Evolutionary conservation across 2,329 filamentous ascomycete species (phyloP), one percentile per base, ranked within the genome.

Genomic region (Colletotrichum chrysophilum): DNA sequence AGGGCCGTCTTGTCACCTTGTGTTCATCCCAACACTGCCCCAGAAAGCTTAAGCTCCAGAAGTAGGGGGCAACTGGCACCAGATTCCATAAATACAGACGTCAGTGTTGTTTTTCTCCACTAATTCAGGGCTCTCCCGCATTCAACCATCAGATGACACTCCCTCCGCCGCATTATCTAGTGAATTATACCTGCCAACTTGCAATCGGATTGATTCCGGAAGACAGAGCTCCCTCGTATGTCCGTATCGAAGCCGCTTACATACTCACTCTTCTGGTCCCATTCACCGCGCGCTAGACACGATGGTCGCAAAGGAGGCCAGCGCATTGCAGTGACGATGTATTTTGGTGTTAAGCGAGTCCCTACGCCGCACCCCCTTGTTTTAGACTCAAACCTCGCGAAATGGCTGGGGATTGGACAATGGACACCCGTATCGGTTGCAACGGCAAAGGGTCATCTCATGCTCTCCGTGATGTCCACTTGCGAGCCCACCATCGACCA

Each of bases 11-110:
- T 61, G 34, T 48, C 16, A 16, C 14, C 58, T 21, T 61, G 36
- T 52, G 67, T 62, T 70, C 67, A 48, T 70, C 67, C 67, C 56
- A 62, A 70, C 67, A 70, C 56, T 32, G 67, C 56, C 67, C 56
- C 67, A 62, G 56, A 70, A 70, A 62, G 67, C 36, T 62, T 34
- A 48, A 26, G n/a, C 32, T 36, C n/a, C 30, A 62, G 34, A 62
- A 36, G 38, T n/a, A 30, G n/a, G 56, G 67, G 58, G 36, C 56
- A 43, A 32, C 21, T 48, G 26, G 14, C 36, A 48, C 10, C 16
- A 24, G 26, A n/a, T 62, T 70, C 67, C 67, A 70, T 61, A 55
- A 52, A 48, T 70, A 30, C 34, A 55, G 34, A 69, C 55, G 55
- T 69, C 55, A 48, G 32, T 38, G 36, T 34, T 62, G 56, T 26